These are phyloP conservation scores for Nakazawaea ishiwadae DNA, from an alignment of 805 yeast genomes.

Conservation along the genomic window DNA sequence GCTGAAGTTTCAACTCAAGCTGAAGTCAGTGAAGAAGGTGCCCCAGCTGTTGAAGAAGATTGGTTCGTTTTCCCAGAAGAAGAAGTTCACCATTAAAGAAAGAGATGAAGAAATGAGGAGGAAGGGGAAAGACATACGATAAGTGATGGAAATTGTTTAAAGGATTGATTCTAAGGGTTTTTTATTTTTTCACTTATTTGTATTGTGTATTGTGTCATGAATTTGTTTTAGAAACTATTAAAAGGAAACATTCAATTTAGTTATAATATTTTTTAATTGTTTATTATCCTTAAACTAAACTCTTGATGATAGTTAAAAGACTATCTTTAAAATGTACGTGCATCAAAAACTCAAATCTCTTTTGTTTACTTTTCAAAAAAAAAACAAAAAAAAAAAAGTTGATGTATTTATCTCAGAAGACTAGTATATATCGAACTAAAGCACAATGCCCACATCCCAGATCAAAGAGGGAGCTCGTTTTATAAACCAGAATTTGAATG, in stretches of 20 bases:
- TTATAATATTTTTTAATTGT: not conserved
- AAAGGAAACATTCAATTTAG: not conserved
- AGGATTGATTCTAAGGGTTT: too few species aligned
- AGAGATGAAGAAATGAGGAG: not conserved
- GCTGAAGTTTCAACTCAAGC: constrained; percentile 72
- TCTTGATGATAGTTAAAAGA: too few species aligned
- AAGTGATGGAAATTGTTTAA: too few species aligned
- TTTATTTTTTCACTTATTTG: not conserved
- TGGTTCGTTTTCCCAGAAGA: constrained; percentile 81
- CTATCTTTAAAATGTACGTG: too few species aligned
- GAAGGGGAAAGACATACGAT: not conserved
- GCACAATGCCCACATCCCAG: constrained; percentile 4
- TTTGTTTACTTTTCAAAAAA: not conserved
- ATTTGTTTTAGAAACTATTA: not conserved
- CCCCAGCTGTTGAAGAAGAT: constrained; percentile 45
- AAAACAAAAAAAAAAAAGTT: not conserved
- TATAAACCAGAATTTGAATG: constrained; percentile 21
- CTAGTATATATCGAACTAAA: not conserved
- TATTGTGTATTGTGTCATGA: constrained; percentile 6
- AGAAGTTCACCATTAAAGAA: constrained; percentile 42
- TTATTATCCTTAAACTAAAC: not conserved
- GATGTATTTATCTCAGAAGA: too few species aligned
- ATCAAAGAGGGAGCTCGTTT: constrained; percentile 10
- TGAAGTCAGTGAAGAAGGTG: constrained; percentile 35
- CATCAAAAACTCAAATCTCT: not conserved